Base-by-base conservation (phyloP, 202 grass and related monocot species). In the Carex arenaria region DNA sequence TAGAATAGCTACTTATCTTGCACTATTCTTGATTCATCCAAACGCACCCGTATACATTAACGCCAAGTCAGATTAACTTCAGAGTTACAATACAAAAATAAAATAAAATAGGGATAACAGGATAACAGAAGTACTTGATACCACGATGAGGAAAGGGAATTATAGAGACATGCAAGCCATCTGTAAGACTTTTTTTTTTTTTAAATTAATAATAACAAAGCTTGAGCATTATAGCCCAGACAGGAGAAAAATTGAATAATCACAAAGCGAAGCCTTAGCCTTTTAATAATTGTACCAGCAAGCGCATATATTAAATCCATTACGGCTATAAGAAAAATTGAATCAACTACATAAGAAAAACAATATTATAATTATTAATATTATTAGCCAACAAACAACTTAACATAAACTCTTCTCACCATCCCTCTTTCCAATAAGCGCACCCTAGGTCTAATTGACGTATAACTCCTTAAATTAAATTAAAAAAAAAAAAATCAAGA, bases 281-380 rank as follows among this genome's bases (percentile, higher is more conserved):
- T 54, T 54, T 53, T 15, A 73, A 52, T 54, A 74, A 51, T 51
- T 67, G 42, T 43, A 72, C 42, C 38, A 47, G 40, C 68, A 26
- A 26, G 10, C 19, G 5, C 38, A 49, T 76, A 56, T 55, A 17
- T 75, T 23, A 30, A 64, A 26, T 31, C 11, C 36, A 64, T 80
- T n/a, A 64, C 31, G 4, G 15, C 18, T 64, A 26, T 49, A 63
- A 11, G 6, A 80, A 47, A 61, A 80, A 80, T 80, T 43, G 76
- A 45, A 69, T 15, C 2, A 64, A 64, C 56, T 28, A 80, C 59
- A 45, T 79, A 6, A 60, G 56, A 71, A 34, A 63, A 78, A 78
- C 14, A 78, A 80, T 62, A 80, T 40, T 63, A 80, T 63, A 28
- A 80, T 22, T 61, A 80, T 22, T 61, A 61, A 22, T 64, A 80